phyloP scores from a whole-genome alignment of 768 basidiomycete species.

The Boletus vermiculosoides region DNA sequence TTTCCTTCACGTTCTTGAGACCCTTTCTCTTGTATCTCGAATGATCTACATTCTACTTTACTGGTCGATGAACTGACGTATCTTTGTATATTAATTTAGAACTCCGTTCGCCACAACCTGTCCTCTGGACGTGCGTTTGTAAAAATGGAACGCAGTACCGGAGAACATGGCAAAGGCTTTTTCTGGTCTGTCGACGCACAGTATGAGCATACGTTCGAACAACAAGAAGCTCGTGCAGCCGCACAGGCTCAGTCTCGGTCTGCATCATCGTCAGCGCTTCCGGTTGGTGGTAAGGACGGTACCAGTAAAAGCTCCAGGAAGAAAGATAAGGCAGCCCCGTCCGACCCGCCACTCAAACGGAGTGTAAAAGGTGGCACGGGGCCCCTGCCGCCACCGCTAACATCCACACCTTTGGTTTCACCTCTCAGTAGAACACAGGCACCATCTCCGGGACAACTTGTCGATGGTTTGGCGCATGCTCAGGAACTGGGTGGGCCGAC shows the following conservation, averaged over 20 bases:
- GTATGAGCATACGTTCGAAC: constrained; percentile 63
- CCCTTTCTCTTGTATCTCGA: background rate
- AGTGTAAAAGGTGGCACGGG: constrained; percentile 63
- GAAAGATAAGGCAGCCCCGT: constrained; percentile 54
- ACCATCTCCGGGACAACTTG: constrained; percentile 2
- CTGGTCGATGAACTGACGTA: constrained; percentile 11
- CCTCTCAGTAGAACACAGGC: constrained; percentile 34
- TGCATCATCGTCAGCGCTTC: constrained; percentile 18
- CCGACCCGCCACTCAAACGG: constrained; percentile 67
- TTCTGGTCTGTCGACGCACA: constrained; percentile 90
- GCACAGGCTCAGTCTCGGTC: constrained; percentile 32
- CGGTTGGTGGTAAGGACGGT: constrained; percentile 37
- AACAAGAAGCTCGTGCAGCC: constrained; percentile 58
- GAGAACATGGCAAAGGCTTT: constrained; percentile 87
- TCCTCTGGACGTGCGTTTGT: constrained; percentile 90
- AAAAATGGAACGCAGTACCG: constrained; percentile 82
- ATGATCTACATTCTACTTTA: constrained; percentile 1
- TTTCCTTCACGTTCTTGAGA: background rate
- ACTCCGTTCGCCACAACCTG: constrained; percentile 93
- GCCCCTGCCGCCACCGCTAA: constrained; percentile 66
- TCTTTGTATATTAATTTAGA: too few species aligned
- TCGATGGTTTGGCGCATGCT: background rate
- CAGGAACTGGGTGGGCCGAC: background rate
- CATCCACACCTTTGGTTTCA: constrained; percentile 58
- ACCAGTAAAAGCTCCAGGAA: constrained; percentile 40